Evolutionary conservation across 805 yeast genomes (phyloP).

Genomic region (Saccharomycopsis fibuligera): DNA sequence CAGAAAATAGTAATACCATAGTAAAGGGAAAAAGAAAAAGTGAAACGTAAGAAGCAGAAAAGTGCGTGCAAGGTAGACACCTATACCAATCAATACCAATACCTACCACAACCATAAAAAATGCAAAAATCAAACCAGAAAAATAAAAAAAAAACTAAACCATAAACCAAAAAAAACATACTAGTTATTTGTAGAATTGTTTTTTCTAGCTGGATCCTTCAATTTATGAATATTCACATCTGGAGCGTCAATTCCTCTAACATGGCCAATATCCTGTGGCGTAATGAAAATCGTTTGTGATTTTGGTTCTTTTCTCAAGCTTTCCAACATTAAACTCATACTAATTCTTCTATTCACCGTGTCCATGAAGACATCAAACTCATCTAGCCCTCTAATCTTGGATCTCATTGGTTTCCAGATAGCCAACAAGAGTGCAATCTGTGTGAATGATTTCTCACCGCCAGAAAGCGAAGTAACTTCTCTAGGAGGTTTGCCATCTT

Average conservation of each 20-base stretch:
- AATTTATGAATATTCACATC: slow-evolving; percentile 58
- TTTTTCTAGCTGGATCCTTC: slow-evolving; percentile 32
- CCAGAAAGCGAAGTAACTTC: slow-evolving; percentile 85
- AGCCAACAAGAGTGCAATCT: slow-evolving; percentile 77
- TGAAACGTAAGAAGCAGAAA: too few species aligned
- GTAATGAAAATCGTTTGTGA: slow-evolving; percentile 90
- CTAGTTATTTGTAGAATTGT: too few species aligned
- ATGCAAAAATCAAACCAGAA: too few species aligned
- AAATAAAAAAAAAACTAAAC: too few species aligned
- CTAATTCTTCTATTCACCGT: slow-evolving; percentile 81
- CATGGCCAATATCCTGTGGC: slow-evolving; percentile 76
- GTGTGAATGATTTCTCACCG: slow-evolving; percentile 94
- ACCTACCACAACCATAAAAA: too few species aligned
- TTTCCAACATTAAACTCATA: slow-evolving; percentile 62
- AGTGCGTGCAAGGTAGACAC: too few species aligned
- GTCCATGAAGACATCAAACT: slow-evolving; percentile 97
- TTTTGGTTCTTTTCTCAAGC: slow-evolving; percentile 54
- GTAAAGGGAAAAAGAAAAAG: too few species aligned
- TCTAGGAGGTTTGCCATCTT: slow-evolving; percentile 50
- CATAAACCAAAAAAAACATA: too few species aligned
- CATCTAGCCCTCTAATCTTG: slow-evolving; percentile 84
- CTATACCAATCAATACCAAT: too few species aligned
- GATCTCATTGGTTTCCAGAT: slow-evolving; percentile 94
- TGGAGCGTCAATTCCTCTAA: slow-evolving; percentile 55
- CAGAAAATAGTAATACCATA: too few species aligned